phyloP scores from a whole-genome alignment of 306 rosid genomes.

The Malus fusca region DNA sequence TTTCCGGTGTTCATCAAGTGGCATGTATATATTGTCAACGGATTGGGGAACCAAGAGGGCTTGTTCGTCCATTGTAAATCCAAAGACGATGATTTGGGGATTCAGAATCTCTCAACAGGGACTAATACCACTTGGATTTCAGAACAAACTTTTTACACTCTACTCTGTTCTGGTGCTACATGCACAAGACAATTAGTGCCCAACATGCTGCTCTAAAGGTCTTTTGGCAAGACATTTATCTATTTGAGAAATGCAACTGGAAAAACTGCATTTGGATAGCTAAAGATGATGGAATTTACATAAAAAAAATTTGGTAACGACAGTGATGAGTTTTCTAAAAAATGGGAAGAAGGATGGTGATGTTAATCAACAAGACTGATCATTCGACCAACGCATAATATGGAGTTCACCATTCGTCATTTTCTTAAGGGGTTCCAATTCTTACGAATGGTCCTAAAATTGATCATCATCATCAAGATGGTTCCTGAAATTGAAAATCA shows the following conservation, averaged over 20 bases:
- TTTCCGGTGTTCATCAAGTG: neutral
- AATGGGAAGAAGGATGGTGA: neutral
- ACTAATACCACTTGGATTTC: neutral
- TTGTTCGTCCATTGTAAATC: constrained; percentile 9
- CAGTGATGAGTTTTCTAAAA: neutral
- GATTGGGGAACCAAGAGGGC: neutral
- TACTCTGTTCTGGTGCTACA: constrained; percentile 7
- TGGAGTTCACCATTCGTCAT: too few species aligned
- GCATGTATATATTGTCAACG: neutral
- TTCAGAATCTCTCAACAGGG: neutral
- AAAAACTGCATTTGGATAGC: neutral
- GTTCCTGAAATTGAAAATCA: too few species aligned
- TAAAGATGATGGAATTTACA: constrained; percentile 16
- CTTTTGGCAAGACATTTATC: neutral
- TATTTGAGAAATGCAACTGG: neutral
- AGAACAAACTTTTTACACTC: neutral
- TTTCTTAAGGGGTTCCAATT: too few species aligned
- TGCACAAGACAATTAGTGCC: neutral
- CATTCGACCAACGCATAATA: too few species aligned
- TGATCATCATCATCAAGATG: too few species aligned
- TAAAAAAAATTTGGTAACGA: neutral
- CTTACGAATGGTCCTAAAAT: too few species aligned
- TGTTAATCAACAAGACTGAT: neutral
- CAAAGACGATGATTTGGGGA: constrained; percentile 12
- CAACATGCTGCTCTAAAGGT: neutral